phyloP scores from a whole-genome alignment of 371 early-diverging fungal species.

The Mortierella sp. region DNA sequence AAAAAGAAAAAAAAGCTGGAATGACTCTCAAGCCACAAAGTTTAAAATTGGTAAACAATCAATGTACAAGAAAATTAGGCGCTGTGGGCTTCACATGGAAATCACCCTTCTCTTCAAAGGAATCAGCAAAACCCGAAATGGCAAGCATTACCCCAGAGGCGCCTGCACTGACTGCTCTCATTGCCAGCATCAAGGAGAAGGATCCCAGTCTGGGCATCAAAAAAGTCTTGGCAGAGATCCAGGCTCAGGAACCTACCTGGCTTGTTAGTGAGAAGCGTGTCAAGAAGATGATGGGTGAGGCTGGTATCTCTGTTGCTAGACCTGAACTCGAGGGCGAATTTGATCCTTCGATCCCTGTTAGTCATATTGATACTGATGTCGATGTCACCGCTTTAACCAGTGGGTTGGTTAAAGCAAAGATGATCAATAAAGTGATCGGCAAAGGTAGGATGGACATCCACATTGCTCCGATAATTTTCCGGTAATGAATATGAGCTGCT shows the following conservation, averaged over 20 bases:
- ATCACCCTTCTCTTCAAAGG: not conserved
- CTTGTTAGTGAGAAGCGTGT: slow-evolving; percentile 77
- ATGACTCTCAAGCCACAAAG: slow-evolving; percentile 23
- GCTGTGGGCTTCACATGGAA: not conserved
- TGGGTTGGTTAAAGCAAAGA: slow-evolving; percentile 59
- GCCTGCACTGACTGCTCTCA: slow-evolving; percentile 49
- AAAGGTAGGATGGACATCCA: slow-evolving; percentile 53
- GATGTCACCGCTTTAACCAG: slow-evolving; percentile 60
- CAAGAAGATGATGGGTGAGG: slow-evolving; percentile 70
- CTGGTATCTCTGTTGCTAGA: slow-evolving; percentile 60
- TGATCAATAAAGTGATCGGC: slow-evolving; percentile 72
- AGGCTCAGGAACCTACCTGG: slow-evolving; percentile 66
- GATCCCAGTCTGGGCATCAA: slow-evolving; percentile 70
- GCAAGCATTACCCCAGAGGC: slow-evolving; percentile 55
- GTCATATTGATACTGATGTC: slow-evolving; percentile 69
- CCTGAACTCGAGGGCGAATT: slow-evolving; percentile 64
- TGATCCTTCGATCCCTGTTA: slow-evolving; percentile 73
- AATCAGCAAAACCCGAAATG: slow-evolving; percentile 17
- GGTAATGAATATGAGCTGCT: not conserved
- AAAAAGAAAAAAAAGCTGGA: slow-evolving; percentile 21
- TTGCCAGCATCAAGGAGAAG: slow-evolving; percentile 64
- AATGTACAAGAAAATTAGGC: not conserved
- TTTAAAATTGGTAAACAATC: slow-evolving; percentile 9
- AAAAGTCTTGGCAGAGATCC: slow-evolving; percentile 62
- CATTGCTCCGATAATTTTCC: not conserved